Base-by-base conservation (phyloP, 2,329 filamentous ascomycete genomes). In the Leptographium lundbergii region DNA sequence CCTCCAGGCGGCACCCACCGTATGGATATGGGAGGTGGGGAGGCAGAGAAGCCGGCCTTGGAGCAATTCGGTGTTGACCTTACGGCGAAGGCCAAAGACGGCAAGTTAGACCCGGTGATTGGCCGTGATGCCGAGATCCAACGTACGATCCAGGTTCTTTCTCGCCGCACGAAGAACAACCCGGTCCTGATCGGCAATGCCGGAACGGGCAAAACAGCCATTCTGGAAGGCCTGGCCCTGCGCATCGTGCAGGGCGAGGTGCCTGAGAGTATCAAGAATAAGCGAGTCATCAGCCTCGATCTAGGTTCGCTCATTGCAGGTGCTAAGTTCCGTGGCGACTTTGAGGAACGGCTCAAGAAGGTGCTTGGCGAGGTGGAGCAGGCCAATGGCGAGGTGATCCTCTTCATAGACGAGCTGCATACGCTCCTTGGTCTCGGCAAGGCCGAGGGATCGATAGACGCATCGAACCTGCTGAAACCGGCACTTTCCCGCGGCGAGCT, bases 361-460 rank as follows among this genome's bases (percentile, higher is more conserved):
- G 91, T 97, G 1, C 72, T 99, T 68, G 91, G 88, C 66, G 94
- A 97, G 70, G 91, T 96, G 13, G 84, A 95, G 71, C 85, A 95
- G 63, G 89, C 92, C 1, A 79, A 96, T 57, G 94, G 94, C 39
- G 84, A 89, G 59, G 87, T 97, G 5, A 96, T 99, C 51, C 77
- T 99, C 3, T 97, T 99, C 72, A 88, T 97, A 57, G 94, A 97
- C 68, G 94, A 97, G 69, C 75, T 97, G 48, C 94, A 99, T 69
- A 95, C 87, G 1, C 77, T 99, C 0, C 82, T 97, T 2, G 94
- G 94, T 0, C 78, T 97, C 6, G 94, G 94, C 24, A 97, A 97
- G 72, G 89, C 91, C 0, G 92, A 97, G 73, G 94, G 94, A 5
- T 95, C 90, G 50, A 96, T 97, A 63, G 94, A 99, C 74, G 94